Percentiles rank a stretch among this genome's conserved stretches.
These are phyloP conservation scores for Pistacia vera DNA, from an alignment of 345 rosid species.

Conservation along the genomic window DNA sequence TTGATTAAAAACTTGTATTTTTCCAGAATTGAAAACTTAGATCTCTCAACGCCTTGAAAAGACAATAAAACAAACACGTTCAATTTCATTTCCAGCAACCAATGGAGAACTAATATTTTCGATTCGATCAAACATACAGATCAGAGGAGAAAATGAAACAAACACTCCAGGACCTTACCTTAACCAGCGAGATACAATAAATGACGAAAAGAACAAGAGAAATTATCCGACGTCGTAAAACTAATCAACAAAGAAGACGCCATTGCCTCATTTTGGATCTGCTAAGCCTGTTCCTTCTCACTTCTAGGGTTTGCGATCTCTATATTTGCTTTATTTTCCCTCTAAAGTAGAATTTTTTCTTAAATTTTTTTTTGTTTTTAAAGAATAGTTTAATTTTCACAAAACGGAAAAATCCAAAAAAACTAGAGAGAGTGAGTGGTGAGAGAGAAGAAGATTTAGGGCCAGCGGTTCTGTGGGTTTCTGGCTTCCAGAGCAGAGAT, in stretches of 20 bases:
- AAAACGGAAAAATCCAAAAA: not conserved
- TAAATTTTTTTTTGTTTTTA: not conserved
- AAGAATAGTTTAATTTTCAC: not conserved
- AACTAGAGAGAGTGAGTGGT: not conserved
- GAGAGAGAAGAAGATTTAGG: conserved; percentile 14
- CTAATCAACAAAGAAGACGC: not conserved
- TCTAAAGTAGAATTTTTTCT: not conserved
- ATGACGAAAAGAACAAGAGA: not conserved
- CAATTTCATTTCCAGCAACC: conserved; percentile 15
- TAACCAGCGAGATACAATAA: not conserved
- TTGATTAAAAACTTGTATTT: not conserved
- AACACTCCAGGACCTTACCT: conserved; percentile 17
- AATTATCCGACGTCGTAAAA: not conserved
- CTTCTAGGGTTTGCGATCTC: conserved; percentile 26
- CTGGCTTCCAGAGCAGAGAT: conserved; percentile 15
- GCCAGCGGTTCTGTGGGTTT: conserved; percentile 30
- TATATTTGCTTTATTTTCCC: not conserved
- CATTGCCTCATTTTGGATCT: conserved; percentile 19
- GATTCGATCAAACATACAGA: conserved; percentile 17
- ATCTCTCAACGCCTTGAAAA: not conserved
- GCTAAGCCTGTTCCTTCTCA: not conserved
- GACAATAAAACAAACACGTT: not conserved
- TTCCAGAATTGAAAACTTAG: not conserved
- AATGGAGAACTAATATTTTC: conserved; percentile 3
- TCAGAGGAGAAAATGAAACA: conserved; percentile 9